Base-by-base conservation (phyloP, 352 stramenopile species). In the Phytophthora tubulina region DNA sequence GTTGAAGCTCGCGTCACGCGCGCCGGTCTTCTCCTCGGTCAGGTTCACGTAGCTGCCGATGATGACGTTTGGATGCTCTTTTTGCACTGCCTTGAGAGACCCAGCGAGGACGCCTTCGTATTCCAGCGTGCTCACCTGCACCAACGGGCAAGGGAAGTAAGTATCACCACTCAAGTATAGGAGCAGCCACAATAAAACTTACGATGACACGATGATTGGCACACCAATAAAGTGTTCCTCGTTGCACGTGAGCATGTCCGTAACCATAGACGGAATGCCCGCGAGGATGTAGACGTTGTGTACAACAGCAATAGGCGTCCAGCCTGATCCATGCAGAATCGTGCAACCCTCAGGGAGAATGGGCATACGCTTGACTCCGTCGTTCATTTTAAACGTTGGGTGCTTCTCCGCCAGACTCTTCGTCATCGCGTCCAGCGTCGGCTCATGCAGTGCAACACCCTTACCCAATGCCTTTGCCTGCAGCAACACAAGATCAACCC, bases 31-130 rank as follows among this genome's bases (percentile, higher is more conserved):
- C 39, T 90, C 71, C 30, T 82, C 67, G 30, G 80, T 82, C 45
- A 91, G 67, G 62, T 94, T 95, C 54, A 94, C 63, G 72, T 95
- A 95, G 82, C 88, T 95, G 48, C 88, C 88, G 45, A 95, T 90
- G 21, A 75, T 75, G 42, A 94, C 84, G 54, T 76, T 66, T 42
- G 85, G 80, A 46, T 91, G 73, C n/a, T 78, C 51, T 27, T 90
- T 90, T 55, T 91, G 82, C 46, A 93, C 63, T 3, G 60, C 73
- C 42, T 76, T 88, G 52, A 94, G 78, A 13, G 72, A 51, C 15
- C 67, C 70, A 3, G 88, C 86, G n/a, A 95, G 72, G 46, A 81
- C 65, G 17, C 78, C 85, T 76, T 95, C 86, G 39, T 82, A 81
- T 31, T 73, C 72, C 63, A 91, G 46, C 33, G 85, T 94, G 38